Conservation (phyloP, 805 yeast genomes). For the Wickerhamiella galacta region DNA sequence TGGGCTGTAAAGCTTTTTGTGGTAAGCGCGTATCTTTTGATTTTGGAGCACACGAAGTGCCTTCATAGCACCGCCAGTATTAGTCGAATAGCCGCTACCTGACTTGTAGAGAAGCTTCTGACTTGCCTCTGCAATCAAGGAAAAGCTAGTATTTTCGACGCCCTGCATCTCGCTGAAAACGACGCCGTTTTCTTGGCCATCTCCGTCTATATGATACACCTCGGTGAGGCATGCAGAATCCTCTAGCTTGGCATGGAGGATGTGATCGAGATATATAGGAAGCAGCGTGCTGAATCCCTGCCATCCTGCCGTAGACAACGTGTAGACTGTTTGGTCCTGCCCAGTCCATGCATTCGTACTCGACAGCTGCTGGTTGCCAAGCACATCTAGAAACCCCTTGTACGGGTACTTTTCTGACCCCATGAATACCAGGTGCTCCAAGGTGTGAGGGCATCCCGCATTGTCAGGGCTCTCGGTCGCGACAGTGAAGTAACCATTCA, state of each 20-base stretch:
- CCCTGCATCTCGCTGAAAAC: constrained; percentile 97
- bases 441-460: constrained; percentile 87
- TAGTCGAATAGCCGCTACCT: constrained; percentile 72
- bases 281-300: constrained; percentile 71
- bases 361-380: constrained; percentile 72
- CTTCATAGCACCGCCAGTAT: constrained; percentile 79
- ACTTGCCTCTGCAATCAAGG: constrained; percentile 27
- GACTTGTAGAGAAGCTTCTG: constrained; percentile 25
- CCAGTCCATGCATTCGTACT: constrained; percentile 95
- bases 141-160: constrained; percentile 61
- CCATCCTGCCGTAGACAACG: constrained; percentile 89
- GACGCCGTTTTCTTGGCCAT: constrained; percentile 85
- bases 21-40: constrained; percentile 63
- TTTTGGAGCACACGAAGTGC: constrained; percentile 59
- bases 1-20: constrained; percentile 54
- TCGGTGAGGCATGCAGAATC: constrained; percentile 87
- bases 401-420: constrained; percentile 81
- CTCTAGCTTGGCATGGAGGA: constrained; percentile 68
- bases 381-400: constrained; percentile 75
- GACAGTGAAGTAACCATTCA: constrained; percentile 88
- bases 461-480: constrained; percentile 83
- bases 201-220: constrained; percentile 86
- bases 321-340: constrained; percentile 88
- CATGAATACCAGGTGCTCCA: constrained; percentile 89
- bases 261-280: constrained; percentile 82